A percentile compares a stretch with the other conserved stretches of the same genome.
Conservation (phyloP, 257 asterid genomes). For the Orobanche coerulescens region DNA sequence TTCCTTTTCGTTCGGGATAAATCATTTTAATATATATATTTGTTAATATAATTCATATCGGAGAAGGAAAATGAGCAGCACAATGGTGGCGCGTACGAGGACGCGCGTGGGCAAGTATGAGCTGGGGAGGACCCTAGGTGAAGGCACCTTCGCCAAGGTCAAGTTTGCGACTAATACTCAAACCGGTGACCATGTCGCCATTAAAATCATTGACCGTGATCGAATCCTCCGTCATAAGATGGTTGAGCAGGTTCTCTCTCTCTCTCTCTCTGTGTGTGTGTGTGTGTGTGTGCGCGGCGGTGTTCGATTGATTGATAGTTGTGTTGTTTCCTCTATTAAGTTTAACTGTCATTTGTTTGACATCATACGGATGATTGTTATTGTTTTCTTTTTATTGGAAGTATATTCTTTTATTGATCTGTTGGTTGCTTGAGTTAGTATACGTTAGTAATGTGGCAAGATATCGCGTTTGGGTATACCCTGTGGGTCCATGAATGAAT, state of each 20-base stretch:
- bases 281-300: neutral
- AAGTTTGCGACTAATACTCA: conserved; percentile 45
- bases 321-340: neutral
- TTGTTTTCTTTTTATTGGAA: no score
- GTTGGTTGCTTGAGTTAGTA: neutral
- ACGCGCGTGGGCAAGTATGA: conserved; percentile 68
- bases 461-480: neutral
- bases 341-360: neutral
- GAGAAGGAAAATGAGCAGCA: conserved; percentile 29
- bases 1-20: no score
- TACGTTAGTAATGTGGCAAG: no score
- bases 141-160: conserved; percentile 76
- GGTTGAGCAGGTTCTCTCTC: conserved; percentile 53
- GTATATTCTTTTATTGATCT: neutral
- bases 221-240: conserved; percentile 55
- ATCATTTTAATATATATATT: no score
- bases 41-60: no score
- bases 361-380: neutral
- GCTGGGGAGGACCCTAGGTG: conserved; percentile 69
- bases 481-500: neutral
- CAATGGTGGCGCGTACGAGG: conserved; percentile 19
- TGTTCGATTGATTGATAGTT: neutral
- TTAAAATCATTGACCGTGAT: conserved; percentile 67
- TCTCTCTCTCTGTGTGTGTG: neutral
- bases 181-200: conserved; percentile 57